Evolutionary conservation across 345 rosid species (phyloP), one percentile per base, ranked within the genome.

Genomic region (Psidium friedrichsthalianum): DNA sequence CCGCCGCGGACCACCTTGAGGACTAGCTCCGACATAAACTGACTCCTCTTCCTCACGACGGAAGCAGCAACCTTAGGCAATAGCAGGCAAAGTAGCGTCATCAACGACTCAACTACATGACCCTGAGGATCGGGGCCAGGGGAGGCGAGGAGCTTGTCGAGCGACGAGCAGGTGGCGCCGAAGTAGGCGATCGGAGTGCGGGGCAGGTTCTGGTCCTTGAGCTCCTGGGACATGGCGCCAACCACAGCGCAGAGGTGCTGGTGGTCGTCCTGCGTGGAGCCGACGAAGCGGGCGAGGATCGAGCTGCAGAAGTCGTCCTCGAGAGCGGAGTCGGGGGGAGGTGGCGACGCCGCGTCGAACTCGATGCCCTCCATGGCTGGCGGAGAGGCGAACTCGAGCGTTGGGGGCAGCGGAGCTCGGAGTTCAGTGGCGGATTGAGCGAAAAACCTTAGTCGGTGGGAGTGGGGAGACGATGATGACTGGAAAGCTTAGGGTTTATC

Each of bases 131-230:
- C 90, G 47, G 85, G 83, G 80, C 47, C 80, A 61, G 88, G 86
- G 44, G 87, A 59, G 74, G 89, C 88, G 51, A 89, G 88, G 88
- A 96, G 91, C 56, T 91, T 93, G 87, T 93, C 93, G 25, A 96
- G 91, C 24, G 98, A 95, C 82, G 90, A 90, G 88, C 93, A 91
- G 1, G 93, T 85, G 82, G 93, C 93, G 74, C 93, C 95, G 42
- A 95, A 95, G 92, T 93, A 97, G 86, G 98, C 95, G 80, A 93
- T 83, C 3, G 98, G 94, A 8, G 92, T 90, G 76, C 91, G 91
- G 59, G 92, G 90, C 27, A 93, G 92, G 86, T 89, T 92, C 80
- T 90, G 93, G 82, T 95, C 99, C 76, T 90, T 93, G 61, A 96
- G 94, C 84, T 91, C 94, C 87, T 94, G 98, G 32, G 97, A 88